These are phyloP conservation scores for Cucumis cinereus DNA, from an alignment of 306 rosid species.

Conservation along the genomic window DNA sequence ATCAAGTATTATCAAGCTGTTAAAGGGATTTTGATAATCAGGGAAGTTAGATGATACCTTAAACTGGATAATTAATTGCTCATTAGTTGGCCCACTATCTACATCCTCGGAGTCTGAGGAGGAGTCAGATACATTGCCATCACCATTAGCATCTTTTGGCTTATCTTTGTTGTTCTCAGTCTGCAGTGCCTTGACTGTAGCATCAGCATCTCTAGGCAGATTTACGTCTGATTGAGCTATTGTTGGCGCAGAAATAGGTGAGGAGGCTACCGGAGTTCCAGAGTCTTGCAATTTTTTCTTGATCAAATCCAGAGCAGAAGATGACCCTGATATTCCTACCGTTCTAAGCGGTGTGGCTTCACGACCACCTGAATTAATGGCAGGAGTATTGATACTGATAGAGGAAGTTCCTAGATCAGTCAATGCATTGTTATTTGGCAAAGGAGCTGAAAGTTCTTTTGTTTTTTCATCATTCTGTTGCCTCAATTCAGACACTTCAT, in stretches of 20 bases:
- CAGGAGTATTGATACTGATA: slow-evolving; percentile 67
- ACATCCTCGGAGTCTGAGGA: slow-evolving; percentile 94
- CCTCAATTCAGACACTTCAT: slow-evolving; percentile 77
- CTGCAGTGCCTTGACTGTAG: slow-evolving; percentile 45
- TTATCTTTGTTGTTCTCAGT: slow-evolving; percentile 63
- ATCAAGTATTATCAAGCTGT: not conserved
- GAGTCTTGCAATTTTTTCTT: slow-evolving; percentile 93
- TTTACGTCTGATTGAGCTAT: slow-evolving; percentile 46
- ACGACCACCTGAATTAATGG: slow-evolving; percentile 86
- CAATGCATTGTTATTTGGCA: slow-evolving; percentile 40
- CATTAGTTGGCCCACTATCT: slow-evolving; percentile 78
- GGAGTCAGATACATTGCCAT: slow-evolving; percentile 56
- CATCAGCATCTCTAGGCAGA: slow-evolving; percentile 58
- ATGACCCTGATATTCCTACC: slow-evolving; percentile 37
- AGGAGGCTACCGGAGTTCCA: slow-evolving; percentile 65
- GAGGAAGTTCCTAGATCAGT: slow-evolving; percentile 62
- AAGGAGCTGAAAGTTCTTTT: slow-evolving; percentile 39
- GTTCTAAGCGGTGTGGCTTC: slow-evolving; percentile 66
- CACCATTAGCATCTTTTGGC: slow-evolving; percentile 68
- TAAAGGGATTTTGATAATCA: not conserved
- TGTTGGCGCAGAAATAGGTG: slow-evolving; percentile 43
- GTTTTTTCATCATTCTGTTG: slow-evolving; percentile 57
- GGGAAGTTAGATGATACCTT: slow-evolving; percentile 42
- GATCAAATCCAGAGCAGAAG: slow-evolving; percentile 86
- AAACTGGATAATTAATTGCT: slow-evolving; percentile 72